These are phyloP conservation scores for Musa acuminata DNA, from an alignment of 176 grass and related monocot species.

Conservation along the genomic window DNA sequence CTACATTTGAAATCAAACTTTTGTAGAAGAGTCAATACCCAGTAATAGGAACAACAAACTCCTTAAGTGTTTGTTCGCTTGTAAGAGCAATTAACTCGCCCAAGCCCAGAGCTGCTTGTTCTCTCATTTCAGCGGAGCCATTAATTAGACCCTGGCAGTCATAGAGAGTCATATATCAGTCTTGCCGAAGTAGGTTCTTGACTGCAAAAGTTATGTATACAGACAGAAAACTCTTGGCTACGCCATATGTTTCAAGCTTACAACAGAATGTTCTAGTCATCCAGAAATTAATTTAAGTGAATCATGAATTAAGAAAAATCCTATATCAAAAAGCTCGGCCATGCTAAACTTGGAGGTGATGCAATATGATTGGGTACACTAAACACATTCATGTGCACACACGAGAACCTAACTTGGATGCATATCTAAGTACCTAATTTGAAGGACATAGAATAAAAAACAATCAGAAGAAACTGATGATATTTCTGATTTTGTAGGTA, in stretches of 20 bases:
- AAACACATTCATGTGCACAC: too few relatives aligned
- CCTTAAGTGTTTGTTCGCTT: slow-evolving; percentile 82
- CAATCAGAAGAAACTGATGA: neutral
- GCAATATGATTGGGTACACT: too few relatives aligned
- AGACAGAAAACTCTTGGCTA: too few relatives aligned
- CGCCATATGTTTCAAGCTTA: too few relatives aligned
- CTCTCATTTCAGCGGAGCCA: slow-evolving; percentile 79
- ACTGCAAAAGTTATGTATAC: neutral
- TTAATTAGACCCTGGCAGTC: slow-evolving; percentile 79
- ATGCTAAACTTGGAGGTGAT: too few relatives aligned
- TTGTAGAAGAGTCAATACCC: slow-evolving; percentile 42
- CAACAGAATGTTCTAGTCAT: too few relatives aligned
- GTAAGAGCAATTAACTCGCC: slow-evolving; percentile 94
- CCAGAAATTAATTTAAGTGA: too few relatives aligned
- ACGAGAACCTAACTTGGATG: too few relatives aligned
- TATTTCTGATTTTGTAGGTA: too few relatives aligned
- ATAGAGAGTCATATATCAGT: slow-evolving; percentile 10
- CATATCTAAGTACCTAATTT: neutral
- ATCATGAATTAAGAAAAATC: too few relatives aligned
- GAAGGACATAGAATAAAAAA: neutral
- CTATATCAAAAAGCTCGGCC: too few relatives aligned
- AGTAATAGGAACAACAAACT: slow-evolving; percentile 90
- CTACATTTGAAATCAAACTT: neutral
- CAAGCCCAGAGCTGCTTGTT: slow-evolving; percentile 85
- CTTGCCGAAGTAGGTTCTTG: neutral